These are phyloP conservation scores for Pseudocercospora eumusae DNA, from an alignment of 2,329 filamentous ascomycete genomes.

Conservation along the genomic window DNA sequence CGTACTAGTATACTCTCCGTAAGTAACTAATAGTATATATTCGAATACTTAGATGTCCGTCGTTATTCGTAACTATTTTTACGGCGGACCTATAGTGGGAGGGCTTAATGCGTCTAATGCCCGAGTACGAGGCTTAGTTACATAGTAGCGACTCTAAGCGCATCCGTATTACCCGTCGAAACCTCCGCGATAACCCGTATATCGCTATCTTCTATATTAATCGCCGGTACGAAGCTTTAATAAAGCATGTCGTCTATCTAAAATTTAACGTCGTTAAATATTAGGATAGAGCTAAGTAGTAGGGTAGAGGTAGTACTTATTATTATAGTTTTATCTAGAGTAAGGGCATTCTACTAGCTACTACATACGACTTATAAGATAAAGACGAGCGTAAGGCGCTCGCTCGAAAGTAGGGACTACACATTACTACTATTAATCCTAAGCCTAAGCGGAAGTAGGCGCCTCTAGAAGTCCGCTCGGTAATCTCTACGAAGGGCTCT, in stretches of 20 bases:
- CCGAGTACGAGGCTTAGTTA: not conserved
- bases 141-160: not conserved
- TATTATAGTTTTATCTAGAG: not conserved
- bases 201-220: not conserved
- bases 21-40: no score
- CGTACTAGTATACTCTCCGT: no score
- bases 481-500: no score
- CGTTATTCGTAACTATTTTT: no score
- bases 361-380: not conserved
- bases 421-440: not conserved
- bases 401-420: not conserved
- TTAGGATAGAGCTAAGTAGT: not conserved
- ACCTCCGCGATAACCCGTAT: not conserved
- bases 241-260: not conserved
- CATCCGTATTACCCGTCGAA: not conserved
- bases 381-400: not conserved
- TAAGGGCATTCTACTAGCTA: not conserved
- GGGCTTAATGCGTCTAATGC: not conserved
- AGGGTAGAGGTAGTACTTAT: not conserved
- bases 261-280: conserved; percentile 4
- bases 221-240: not conserved
- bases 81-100: no score
- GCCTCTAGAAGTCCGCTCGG: not conserved
- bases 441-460: not conserved
- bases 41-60: no score